These are phyloP conservation scores for Leavenworthia alabamica DNA, from an alignment of 345 rosid genomes.

Conservation along the genomic window DNA sequence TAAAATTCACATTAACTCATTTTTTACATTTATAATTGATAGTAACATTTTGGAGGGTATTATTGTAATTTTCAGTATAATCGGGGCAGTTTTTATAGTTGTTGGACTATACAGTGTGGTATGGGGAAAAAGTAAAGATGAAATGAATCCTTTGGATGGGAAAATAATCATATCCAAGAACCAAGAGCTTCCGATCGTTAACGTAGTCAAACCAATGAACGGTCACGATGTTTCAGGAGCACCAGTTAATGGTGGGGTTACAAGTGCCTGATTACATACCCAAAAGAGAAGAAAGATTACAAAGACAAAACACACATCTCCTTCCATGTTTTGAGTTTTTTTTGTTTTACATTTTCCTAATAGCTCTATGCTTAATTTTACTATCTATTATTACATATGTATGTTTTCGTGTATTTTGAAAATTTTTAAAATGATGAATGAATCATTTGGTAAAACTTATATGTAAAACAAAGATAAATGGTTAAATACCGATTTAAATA, in stretches of 20 bases:
- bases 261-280: not conserved
- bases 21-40: not conserved
- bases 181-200: conserved; percentile 55
- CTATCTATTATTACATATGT: not conserved
- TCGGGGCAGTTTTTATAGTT: conserved; percentile 74
- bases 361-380: conserved; percentile 4
- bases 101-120: conserved; percentile 73
- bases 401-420: conserved; percentile 10
- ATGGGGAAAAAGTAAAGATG: conserved; percentile 87
- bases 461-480: not conserved
- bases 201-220: conserved; percentile 23
- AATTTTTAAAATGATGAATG: not conserved
- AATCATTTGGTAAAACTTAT: not conserved
- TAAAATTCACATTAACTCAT: not conserved
- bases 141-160: conserved; percentile 18
- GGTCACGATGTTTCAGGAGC: conserved; percentile 14
- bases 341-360: not conserved
- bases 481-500: too few species aligned
- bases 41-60: not conserved
- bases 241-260: conserved; percentile 6
- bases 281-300: not conserved
- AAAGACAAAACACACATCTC: conserved; percentile 3
- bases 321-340: not conserved
- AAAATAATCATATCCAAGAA: conserved; percentile 15
- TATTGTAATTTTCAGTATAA: conserved; percentile 42